Evolutionary conservation across 2,329 filamentous ascomycete genomes (phyloP).

Genomic region (Dothidotthia symphoricarpi): DNA sequence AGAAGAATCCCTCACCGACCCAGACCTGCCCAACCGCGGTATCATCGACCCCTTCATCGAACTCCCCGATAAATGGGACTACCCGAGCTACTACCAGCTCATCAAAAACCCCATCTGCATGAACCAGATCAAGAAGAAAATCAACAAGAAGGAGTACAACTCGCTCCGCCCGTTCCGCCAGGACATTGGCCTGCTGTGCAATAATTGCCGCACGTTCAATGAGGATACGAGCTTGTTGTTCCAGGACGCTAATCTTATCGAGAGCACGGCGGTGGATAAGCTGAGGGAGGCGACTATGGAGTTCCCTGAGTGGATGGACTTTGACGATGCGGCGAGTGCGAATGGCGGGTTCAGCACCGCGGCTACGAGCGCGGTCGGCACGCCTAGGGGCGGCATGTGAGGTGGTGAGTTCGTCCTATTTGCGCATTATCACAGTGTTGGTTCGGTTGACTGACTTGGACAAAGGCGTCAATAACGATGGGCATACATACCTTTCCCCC

Average conservation of each 20-base stretch:
- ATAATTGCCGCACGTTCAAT: conserved; percentile 93
- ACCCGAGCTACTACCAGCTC: conserved; percentile 91
- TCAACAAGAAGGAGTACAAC: conserved; percentile 92
- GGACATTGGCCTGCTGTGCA: conserved; percentile 81
- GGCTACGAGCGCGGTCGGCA: conserved; percentile 34
- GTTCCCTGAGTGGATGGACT: conserved; percentile 58
- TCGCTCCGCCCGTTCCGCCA: conserved; percentile 74
- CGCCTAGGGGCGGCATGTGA: conserved; percentile 25
- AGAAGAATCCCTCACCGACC: conserved; percentile 62
- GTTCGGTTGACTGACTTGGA: too few species aligned
- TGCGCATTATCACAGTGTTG: too few species aligned
- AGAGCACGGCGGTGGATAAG: conserved; percentile 58
- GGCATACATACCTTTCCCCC: too few species aligned
- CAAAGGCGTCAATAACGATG: too few species aligned
- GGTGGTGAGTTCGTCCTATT: conserved; percentile 5
- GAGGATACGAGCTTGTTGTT: conserved; percentile 92
- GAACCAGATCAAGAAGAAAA: conserved; percentile 90
- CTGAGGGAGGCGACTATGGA: conserved; percentile 55
- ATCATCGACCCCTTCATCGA: conserved; percentile 95
- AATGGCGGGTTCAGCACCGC: conserved; percentile 48
- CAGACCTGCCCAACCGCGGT: conserved; percentile 64
- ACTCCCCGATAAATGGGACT: conserved; percentile 82
- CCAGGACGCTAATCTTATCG: conserved; percentile 87
- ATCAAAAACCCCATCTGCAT: conserved; percentile 93
- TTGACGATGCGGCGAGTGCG: conserved; percentile 52